Base-by-base conservation (phyloP, 768 basidiomycete species). In the Erythrobasidium yunnanense region DNA sequence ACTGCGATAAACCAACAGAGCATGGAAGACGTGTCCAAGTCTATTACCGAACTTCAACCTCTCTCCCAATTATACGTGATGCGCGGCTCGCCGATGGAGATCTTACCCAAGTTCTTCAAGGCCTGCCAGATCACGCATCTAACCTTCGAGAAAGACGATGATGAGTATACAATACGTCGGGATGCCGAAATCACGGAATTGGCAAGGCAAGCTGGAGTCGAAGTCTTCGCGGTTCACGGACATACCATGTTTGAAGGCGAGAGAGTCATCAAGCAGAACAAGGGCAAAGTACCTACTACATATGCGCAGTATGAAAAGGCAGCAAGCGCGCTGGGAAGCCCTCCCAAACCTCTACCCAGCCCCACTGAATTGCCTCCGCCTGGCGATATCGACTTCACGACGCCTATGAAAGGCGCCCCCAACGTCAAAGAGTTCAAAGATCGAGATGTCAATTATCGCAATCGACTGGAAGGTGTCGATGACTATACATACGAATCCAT, bases 91-190 rank as follows among this genome's bases (percentile, higher is more conserved):
- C 77, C 77, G 1, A 68, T 70, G 47, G 67, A 71, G 38, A 71
- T 77, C 1, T 65, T 77, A 32, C 73, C 73, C 4, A 60, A 71
- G 27, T 42, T 77, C 13, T 75, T 72, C 66, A 69, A 73, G 38
- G 69, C 72, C 18, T 78, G 77, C 77, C 74, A 75, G 17, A 74
- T 78, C 18, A 77, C 77, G 4, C 76, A 78, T 70, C 50, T 78
- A 20, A 73, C 74, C 2, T 70, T 52, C 27, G 67, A 68, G 33
- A 65, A 68, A 32, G 67, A 68, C 51, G 67, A 68, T 70, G 49
- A 77, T 69, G 71, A 70, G 8, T 77, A 77, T 69, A 70, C 76
- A 0, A 68, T 68, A 49, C 62, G 62, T 17, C 49, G 77, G 54
- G 77, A 78, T 68, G 67, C 66, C 45, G 63, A 46, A 17, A 71